Evolutionary conservation across 2,329 filamentous ascomycete genomes (phyloP), one percentile per base, ranked within the genome.

Genomic region (Sordariomycetes sp.): DNA sequence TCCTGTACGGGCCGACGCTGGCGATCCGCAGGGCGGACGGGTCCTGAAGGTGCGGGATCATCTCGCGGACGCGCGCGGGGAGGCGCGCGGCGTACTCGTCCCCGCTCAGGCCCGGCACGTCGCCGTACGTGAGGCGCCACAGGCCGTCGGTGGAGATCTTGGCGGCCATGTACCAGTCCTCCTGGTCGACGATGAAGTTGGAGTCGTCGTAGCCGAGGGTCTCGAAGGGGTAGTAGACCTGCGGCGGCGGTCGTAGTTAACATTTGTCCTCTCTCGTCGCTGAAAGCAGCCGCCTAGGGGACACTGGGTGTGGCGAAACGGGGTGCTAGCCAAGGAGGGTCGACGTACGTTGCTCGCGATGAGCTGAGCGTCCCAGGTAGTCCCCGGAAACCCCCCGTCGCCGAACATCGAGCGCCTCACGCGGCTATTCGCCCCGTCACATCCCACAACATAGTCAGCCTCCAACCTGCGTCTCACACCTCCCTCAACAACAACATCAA

Each of bases 71-170:
- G 8, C 28, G 28, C 28, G 28, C 28, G 8, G 28, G 28, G 8
- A 32, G 28, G 28, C 28, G 28, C 28, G 4, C 28, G 66, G 14
- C 76, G 74, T 69, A 86, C 86, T 50, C 83, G 73, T 32, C 68
- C 71, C 0, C 82, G 81, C 61, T 81, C 79, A 0, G 82, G 1
- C 76, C 78, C 0, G 76, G 71, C 1, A 70, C 70, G 62, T 87
- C 84, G 57, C 81, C 82, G 63, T 87, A 87, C 0, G 83, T 83
- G 43, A 87, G 78, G 14, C 83, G 78, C 71, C 83, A 87, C 11
- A 87, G 68, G 0, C 81, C 81, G 58, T 85, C 81, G 2, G 69
- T 70, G 1, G 77, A 81, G 61, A 87, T 80, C 50, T 74, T 78
- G 2, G 83, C 82, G 2, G 80, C 81, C 81, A 86, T 83, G 71